These are phyloP conservation scores for Ophiocordyceps sinensis DNA, from an alignment of 2,329 filamentous ascomycete genomes.

Conservation along the genomic window DNA sequence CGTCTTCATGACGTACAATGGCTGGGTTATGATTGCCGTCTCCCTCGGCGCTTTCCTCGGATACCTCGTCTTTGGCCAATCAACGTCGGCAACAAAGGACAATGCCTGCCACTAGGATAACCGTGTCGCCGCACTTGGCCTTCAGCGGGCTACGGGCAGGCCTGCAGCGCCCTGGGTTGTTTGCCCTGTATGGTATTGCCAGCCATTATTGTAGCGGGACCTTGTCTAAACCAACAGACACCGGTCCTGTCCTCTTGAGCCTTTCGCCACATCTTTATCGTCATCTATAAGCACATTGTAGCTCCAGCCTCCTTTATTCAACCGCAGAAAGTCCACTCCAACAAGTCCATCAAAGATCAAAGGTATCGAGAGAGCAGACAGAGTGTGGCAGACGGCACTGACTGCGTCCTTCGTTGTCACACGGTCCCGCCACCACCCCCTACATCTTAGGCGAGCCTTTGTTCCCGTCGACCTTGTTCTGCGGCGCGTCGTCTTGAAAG, in stretches of 20 bases:
- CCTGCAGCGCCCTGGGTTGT: too few species aligned
- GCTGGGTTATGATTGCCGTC: constrained; percentile 90
- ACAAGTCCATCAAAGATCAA: neutral
- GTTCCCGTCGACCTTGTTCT: constrained; percentile 13
- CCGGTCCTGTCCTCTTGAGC: too few species aligned
- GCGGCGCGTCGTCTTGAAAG: constrained; percentile 23
- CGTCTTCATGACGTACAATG: constrained; percentile 99
- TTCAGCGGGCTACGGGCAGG: too few species aligned
- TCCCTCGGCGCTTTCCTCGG: constrained; percentile 79
- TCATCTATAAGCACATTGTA: too few species aligned
- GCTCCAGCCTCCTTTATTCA: too few species aligned
- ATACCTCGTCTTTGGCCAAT: constrained; percentile 66
- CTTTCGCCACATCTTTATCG: too few species aligned
- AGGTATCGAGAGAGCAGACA: neutral
- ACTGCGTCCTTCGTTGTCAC: neutral
- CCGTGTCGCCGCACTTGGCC: too few species aligned
- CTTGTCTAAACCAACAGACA: too few species aligned
- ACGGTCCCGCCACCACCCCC: neutral
- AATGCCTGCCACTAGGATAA: constrained; percentile 69
- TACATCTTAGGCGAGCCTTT: constrained; percentile 19
- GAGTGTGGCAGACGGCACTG: neutral
- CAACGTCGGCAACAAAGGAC: constrained; percentile 60
- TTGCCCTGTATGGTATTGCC: too few species aligned
- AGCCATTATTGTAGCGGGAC: too few species aligned
- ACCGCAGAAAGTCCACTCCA: too few species aligned